Evolutionary conservation across 2,329 filamentous ascomycete species (phyloP), one percentile per base, ranked within the genome.

Genomic region (Acrocalymma vagum): DNA sequence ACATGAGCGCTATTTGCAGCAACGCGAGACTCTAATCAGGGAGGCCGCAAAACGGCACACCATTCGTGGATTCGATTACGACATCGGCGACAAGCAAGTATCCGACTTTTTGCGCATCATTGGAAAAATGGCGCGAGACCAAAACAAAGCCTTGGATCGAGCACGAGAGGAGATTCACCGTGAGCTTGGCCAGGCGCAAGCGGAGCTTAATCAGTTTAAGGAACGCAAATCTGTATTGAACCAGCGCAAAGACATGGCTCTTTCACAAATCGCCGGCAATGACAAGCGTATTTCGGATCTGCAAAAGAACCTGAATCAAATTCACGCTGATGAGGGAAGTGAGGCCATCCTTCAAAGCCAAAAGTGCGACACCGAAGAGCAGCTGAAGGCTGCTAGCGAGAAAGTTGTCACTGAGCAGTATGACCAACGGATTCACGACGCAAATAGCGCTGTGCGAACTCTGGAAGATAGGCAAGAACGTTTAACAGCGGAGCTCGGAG

Each of bases 301-400:
- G 22, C 89, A 95, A 61, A 78, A 75, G 30, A 83, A 87, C 21
- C 76, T 90, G 21, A 80, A 86, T 55, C 76, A 77, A n/a, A 86
- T 99, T 39, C 81, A 87, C 23, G 80, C 92, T 20, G 93, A 99
- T 55, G 93, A 97, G 71, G 92, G 92, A 3, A 82, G 83, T 21
- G 89, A 90, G 65, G 87, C 88, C 17, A 77, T 88, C 3, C 77
- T 96, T 6, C 87, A 94, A 57, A 82, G 85, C 11, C 85, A 87
- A 37, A 81, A 88, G 32, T 81, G 83, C 24, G 88, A 94, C 25
- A 78, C 88, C 0, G 81, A 87, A 45, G 73, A 75, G 13, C 81
- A 79, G 22, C 76, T 95, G 11, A 71, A 79, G 30, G 78, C 80
- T 37, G 78, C 83, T 3, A 86, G 83, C 48, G 74, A 81, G n/a